A percentile compares a stretch with the other conserved stretches of the same genome.
phyloP scores from a whole-genome alignment of 371 early-diverging fungal genomes.

The Conidiobolus incongruus region DNA sequence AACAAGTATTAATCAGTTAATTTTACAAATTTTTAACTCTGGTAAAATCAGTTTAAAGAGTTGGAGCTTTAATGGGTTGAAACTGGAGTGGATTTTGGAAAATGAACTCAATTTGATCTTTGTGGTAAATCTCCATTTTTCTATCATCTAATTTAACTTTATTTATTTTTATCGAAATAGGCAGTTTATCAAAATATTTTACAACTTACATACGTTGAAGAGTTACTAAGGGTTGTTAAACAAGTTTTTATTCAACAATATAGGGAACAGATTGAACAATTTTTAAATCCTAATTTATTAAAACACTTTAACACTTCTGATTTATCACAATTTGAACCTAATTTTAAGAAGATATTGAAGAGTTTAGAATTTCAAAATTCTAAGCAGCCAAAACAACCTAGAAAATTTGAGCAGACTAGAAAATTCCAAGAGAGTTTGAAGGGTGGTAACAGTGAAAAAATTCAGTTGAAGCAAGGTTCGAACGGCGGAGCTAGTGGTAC shows the following conservation, averaged over 20 bases:
- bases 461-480: background rate
- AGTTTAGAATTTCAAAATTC: conserved; percentile 20
- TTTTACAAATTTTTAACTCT: conserved; percentile 57
- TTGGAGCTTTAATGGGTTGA: conserved; percentile 34
- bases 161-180: conserved; percentile 11
- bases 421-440: conserved; percentile 51
- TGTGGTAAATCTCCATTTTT: conserved; percentile 24
- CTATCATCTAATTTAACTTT: background rate
- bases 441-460: conserved; percentile 38
- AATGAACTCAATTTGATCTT: conserved; percentile 74
- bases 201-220: conserved; percentile 64
- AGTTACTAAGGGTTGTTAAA: conserved; percentile 37
- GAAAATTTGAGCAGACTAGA: conserved; percentile 64
- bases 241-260: conserved; percentile 5
- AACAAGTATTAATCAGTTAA: conserved; percentile 44
- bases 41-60: conserved; percentile 35
- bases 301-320: background rate
- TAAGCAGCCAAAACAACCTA: conserved; percentile 25
- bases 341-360: conserved; percentile 14
- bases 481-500: background rate
- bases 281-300: background rate
- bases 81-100: conserved; percentile 60
- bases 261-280: background rate
- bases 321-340: conserved; percentile 11
- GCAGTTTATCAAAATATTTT: conserved; percentile 79